These are phyloP conservation scores for Eutypella sp. DNA, from an alignment of 2,329 filamentous ascomycete species.

Conservation along the genomic window DNA sequence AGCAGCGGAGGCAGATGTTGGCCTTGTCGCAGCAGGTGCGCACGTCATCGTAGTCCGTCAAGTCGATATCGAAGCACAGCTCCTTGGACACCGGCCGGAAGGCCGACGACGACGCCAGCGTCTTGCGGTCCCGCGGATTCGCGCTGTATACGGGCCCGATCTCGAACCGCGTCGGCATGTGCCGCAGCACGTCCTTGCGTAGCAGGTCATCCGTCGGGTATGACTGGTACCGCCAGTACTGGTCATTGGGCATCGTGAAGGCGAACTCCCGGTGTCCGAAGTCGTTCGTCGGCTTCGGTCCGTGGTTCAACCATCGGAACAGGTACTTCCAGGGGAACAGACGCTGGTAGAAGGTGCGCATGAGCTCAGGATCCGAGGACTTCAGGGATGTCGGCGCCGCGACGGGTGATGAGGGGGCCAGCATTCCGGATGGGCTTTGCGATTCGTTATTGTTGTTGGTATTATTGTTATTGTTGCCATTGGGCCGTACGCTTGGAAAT, in stretches of 20 bases:
- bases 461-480: conserved; percentile 17
- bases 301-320: conserved; percentile 98
- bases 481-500: conserved; percentile 45
- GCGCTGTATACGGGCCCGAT: conserved; percentile 96
- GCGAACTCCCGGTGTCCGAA: conserved; percentile 94
- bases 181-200: conserved; percentile 82
- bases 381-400: conserved; percentile 33
- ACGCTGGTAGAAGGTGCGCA: conserved; percentile 92
- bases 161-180: conserved; percentile 92
- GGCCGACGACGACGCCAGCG: conserved; percentile 65
- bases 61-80: conserved; percentile 97
- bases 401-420: conserved; percentile 38
- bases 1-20: conserved; percentile 91
- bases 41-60: conserved; percentile 97
- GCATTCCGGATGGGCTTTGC: conserved; percentile 35
- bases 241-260: conserved; percentile 88
- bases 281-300: conserved; percentile 76
- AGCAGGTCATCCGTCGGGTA: conserved; percentile 57
- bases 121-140: conserved; percentile 91
- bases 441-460: conserved; percentile 14
- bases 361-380: conserved; percentile 72
- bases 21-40: conserved; percentile 92
- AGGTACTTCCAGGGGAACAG: conserved; percentile 91
- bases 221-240: conserved; percentile 86
- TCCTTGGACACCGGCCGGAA: conserved; percentile 91